These are phyloP conservation scores for Podila epicladia DNA, from an alignment of 192 early-diverging fungal genomes.

Conservation along the genomic window DNA sequence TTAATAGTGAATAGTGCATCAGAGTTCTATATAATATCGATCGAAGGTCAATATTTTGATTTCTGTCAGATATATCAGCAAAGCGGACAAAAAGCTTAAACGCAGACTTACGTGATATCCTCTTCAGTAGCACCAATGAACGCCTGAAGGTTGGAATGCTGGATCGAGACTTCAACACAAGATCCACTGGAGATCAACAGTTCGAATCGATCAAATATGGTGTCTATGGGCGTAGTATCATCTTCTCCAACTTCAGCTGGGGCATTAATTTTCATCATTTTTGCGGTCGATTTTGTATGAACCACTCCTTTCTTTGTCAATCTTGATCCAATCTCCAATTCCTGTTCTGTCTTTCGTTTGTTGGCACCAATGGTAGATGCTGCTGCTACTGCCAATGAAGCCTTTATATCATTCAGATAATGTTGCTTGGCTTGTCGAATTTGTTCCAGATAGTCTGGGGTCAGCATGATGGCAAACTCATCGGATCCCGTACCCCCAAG, in stretches of 20 bases:
- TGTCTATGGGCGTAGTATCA: not conserved
- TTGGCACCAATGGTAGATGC: not conserved
- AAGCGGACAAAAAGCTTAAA: not conserved
- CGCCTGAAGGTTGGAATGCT: slow-evolving; percentile 36
- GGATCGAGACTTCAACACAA: slow-evolving; percentile 42
- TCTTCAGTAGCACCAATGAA: slow-evolving; percentile 41
- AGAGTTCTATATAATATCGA: slow-evolving; percentile 6
- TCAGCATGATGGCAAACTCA: slow-evolving; percentile 56
- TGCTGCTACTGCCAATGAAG: not conserved
- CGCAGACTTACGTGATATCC: slow-evolving; percentile 50
- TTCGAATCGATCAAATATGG: slow-evolving; percentile 52
- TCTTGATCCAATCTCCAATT: no score
- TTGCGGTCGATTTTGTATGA: no score
- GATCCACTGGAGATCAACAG: slow-evolving; percentile 21
- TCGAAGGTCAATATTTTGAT: not conserved
- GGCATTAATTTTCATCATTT: no score
- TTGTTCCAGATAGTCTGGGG: slow-evolving; percentile 39
- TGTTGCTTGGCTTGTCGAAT: slow-evolving; percentile 50
- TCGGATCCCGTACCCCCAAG: slow-evolving; percentile 55
- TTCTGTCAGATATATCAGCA: not conserved
- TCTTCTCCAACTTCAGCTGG: not conserved
- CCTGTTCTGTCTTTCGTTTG: not conserved
- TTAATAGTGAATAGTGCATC: slow-evolving; percentile 40
- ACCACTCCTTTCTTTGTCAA: no score
- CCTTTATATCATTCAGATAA: slow-evolving; percentile 27